Percentiles rank a stretch among this genome's conserved stretches.
These are phyloP conservation scores for Ascocoryne sarcoides DNA, from an alignment of 2,329 filamentous ascomycete species.

Conservation along the genomic window DNA sequence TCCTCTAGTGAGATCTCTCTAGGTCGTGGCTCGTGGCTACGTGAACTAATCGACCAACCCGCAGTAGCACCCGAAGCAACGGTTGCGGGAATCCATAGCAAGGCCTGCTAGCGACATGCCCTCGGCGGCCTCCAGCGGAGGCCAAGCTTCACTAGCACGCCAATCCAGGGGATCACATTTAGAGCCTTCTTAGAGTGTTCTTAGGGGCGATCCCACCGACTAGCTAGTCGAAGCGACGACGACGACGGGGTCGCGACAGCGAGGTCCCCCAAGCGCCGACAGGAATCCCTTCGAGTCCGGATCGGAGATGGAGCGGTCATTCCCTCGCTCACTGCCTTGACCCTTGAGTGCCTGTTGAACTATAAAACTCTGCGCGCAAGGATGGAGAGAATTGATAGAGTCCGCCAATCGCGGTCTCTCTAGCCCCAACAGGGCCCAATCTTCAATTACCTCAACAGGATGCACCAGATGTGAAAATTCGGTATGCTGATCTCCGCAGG, in stretches of 20 bases:
- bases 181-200: not conserved
- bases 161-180: not conserved
- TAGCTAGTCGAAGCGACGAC: no score
- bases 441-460: no score
- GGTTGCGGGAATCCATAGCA: not conserved
- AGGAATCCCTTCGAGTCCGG: no score
- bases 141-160: not conserved
- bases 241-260: not conserved
- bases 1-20: not conserved
- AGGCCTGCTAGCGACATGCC: not conserved
- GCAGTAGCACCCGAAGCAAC: not conserved
- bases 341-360: no score
- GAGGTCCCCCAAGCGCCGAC: not conserved
- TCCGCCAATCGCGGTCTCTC: no score
- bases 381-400: no score
- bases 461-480: no score
- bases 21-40: not conserved
- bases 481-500: no score
- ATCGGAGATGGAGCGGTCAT: no score
- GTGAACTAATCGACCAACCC: not conserved
- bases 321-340: no score
- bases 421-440: no score
- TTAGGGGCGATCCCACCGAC: not conserved
- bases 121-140: not conserved
- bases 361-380: no score